These are phyloP conservation scores for Agastache rugosa DNA, from an alignment of 257 asterid species.

Conservation along the genomic window DNA sequence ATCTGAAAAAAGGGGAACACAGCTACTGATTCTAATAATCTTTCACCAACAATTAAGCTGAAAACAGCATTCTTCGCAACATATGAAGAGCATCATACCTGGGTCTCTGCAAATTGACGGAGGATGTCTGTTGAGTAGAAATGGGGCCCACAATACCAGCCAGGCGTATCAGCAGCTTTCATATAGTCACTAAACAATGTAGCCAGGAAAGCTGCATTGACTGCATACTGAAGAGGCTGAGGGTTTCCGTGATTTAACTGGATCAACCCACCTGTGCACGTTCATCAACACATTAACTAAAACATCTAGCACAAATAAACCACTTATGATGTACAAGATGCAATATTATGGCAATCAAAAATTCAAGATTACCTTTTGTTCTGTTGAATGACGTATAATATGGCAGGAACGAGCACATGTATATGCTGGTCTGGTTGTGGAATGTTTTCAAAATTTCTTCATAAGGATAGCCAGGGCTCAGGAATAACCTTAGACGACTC, in stretches of 20 bases:
- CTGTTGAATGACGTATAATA: slow-evolving; percentile 81
- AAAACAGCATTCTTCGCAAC: background rate
- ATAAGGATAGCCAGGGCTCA: slow-evolving; percentile 96
- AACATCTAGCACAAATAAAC: background rate
- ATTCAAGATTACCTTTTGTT: slow-evolving; percentile 72
- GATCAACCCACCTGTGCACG: slow-evolving; percentile 81
- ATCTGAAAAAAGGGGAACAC: slow-evolving; percentile 50
- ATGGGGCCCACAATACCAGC: slow-evolving; percentile 97
- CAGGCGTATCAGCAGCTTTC: slow-evolving; percentile 91
- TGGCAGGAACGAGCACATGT: slow-evolving; percentile 94
- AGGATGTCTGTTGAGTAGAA: slow-evolving; percentile 83
- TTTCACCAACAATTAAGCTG: background rate
- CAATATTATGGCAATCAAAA: slow-evolving; percentile 17
- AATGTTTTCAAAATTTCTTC: slow-evolving; percentile 87
- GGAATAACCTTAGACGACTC: slow-evolving; percentile 84
- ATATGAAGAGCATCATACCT: slow-evolving; percentile 48
- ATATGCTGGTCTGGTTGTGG: slow-evolving; percentile 90
- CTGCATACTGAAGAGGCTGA: slow-evolving; percentile 95
- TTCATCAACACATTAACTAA: slow-evolving; percentile 9
- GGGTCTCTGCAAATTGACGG: slow-evolving; percentile 84
- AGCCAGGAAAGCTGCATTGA: slow-evolving; percentile 90
- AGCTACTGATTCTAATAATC: background rate
- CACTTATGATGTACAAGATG: slow-evolving; percentile 1
- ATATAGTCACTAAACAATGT: slow-evolving; percentile 87
- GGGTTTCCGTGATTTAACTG: slow-evolving; percentile 90